Percentiles rank a stretch among this genome's conserved stretches.
Evolutionary conservation across 345 rosid genomes (phyloP).

Genomic region (Dipteronia sinensis): DNA sequence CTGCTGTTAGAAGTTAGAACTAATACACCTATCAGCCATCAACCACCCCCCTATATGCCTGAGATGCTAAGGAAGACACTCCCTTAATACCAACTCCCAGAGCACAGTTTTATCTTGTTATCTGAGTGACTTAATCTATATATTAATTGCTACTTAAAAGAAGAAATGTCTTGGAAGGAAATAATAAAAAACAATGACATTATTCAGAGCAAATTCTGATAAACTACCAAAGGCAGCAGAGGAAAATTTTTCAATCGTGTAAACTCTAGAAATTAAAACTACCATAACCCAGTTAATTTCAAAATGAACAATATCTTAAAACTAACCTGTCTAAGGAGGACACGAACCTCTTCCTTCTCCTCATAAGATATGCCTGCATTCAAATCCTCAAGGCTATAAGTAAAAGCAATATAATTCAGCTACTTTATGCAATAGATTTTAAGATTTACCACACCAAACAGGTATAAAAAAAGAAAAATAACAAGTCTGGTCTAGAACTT

Average conservation of each 20-base stretch:
- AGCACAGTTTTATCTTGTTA: too few species aligned
- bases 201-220: too few species aligned
- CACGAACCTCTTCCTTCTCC: conserved; percentile 96
- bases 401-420: conserved; percentile 18
- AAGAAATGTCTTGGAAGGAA: too few species aligned
- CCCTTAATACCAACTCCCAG: too few species aligned
- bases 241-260: background rate
- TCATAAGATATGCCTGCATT: conserved; percentile 74
- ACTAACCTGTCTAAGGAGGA: conserved; percentile 83
- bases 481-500: background rate
- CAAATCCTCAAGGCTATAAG: conserved; percentile 9
- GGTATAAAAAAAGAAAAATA: background rate
- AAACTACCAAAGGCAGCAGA: background rate
- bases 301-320: conserved; percentile 19
- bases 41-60: too few species aligned
- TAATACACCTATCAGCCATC: too few species aligned
- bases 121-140: too few species aligned
- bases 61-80: too few species aligned
- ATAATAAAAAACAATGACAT: too few species aligned
- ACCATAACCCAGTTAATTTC: conserved; percentile 5
- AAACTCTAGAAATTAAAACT: background rate
- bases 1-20: too few species aligned
- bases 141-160: too few species aligned
- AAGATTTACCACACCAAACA: conserved; percentile 17
- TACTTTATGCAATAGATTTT: conserved; percentile 11